Base-by-base conservation (phyloP, 2,329 filamentous ascomycete genomes). In the Alternaria incomplexa region DNA sequence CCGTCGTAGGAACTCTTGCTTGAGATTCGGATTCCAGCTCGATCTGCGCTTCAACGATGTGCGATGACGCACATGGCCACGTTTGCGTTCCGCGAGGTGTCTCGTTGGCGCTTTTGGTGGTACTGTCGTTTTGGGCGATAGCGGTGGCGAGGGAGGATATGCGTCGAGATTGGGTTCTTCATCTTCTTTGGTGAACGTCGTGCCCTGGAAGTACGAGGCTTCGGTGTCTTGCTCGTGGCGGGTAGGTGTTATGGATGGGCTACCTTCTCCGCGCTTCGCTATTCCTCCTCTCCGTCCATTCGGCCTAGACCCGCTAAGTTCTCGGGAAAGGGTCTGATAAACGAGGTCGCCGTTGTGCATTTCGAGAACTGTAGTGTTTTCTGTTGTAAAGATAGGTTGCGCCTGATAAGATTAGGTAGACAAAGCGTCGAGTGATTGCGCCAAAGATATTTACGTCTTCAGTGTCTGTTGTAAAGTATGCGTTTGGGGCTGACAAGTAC, bases 1-100 rank as follows among this genome's bases (percentile, higher is more conserved):
- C 51, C 59, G 28, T 4, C 59, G 59, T 40, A 52, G 12, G 6
- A 73, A 58, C 23, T 74, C 73, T 32, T 58, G 60, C 52, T 74
- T 75, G 40, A 76, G 66, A 44, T 68, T 74, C 25, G 72, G 73
- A 40, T 61, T 63, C 73, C 72, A 75, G 53, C 65, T 71, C 13
- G 69, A 58, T 45, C 60, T 67, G 56, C 66, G 66, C 26, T 56
- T 70, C 20, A 62, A 43, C 15, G 67, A 61, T 4, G 53, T n/a
- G 28, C 62, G 66, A 40, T 58, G 60, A 43, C 58, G 61, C 9
- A 62, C 62, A 43, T 62, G 64, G 23, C 61, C 57, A 54, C 59
- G 63, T 55, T 60, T 62, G 26, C 61, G 64, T 13, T 62, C 58
- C 26, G 22, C 22, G 10, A 25, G 47, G 6, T 62, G 51, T 17